These are phyloP conservation scores for Neurospora cerealis DNA, from an alignment of 495 filamentous ascomycete species.

Conservation along the genomic window DNA sequence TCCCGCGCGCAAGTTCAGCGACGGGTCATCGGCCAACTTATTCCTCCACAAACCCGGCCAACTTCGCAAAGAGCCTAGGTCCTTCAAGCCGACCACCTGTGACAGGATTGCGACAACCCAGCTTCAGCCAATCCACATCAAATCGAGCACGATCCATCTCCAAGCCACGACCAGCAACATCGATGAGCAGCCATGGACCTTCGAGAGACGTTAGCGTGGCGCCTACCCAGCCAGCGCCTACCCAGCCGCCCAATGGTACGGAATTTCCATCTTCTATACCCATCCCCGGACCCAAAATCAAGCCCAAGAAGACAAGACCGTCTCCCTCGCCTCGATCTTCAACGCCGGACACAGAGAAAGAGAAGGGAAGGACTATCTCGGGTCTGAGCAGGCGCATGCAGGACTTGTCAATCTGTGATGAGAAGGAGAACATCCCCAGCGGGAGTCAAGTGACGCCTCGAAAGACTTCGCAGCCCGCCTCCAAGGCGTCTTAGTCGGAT, in stretches of 20 bases:
- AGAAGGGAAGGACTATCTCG: slow-evolving; percentile 5
- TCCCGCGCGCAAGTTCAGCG: neutral
- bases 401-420: slow-evolving; percentile 22
- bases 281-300: slow-evolving; percentile 11
- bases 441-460: slow-evolving; percentile 33
- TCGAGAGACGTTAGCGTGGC: slow-evolving; percentile 20
- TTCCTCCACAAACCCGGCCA: slow-evolving; percentile 23
- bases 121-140: slow-evolving; percentile 27
- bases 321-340: slow-evolving; percentile 20
- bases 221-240: slow-evolving; percentile 28
- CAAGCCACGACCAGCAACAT: slow-evolving; percentile 46
- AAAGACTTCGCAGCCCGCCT: slow-evolving; percentile 1
- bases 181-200: slow-evolving; percentile 45
- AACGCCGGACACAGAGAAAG: slow-evolving; percentile 13
- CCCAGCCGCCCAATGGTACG: slow-evolving; percentile 61
- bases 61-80: slow-evolving; percentile 49
- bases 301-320: slow-evolving; percentile 17
- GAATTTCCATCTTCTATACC: slow-evolving; percentile 10
- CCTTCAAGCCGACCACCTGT: slow-evolving; percentile 39
- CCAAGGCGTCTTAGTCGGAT: slow-evolving; percentile 7
- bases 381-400: slow-evolving; percentile 11
- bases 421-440: neutral
- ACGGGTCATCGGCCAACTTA: slow-evolving; percentile 3
- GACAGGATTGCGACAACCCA: slow-evolving; percentile 35
- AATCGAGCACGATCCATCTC: slow-evolving; percentile 27